Base-by-base conservation (phyloP, 306 rosid genomes). In the Betula pendula region DNA sequence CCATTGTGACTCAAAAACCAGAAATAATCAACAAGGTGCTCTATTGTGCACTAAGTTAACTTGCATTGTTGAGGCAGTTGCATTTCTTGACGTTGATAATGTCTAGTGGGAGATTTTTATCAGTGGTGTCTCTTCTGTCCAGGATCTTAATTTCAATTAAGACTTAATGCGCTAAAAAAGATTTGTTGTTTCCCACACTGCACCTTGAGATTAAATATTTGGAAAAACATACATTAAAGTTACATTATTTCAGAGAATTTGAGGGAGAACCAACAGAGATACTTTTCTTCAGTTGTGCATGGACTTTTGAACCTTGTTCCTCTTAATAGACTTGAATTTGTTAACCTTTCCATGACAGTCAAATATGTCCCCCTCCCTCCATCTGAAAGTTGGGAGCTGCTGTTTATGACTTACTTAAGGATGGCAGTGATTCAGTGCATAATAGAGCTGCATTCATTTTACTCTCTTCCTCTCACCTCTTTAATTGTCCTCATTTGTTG, bases 41-140 rank as follows among this genome's bases (percentile, higher is more conserved):
- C 51, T 3, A 12, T 42, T 67, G 8, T 55, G 29, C 75, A 38
- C 44, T 43, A 16, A 13, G 49, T 45, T 11, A 45, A 44, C 49
- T 50, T 49, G 25, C 59, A 52, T 6, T 65, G 63, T 25, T 38
- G 33, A 79, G 29, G 45, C 68, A 25, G 20, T 79, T 63, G 69
- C 65, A 25, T 79, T 66, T 42, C 42, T 19, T 50, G 69, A 42
- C 47, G 15, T 45, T 42, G n/a, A 2, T 35, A 24, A 11, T 49
- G 68, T 65, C 8, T 3, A 1, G 7, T 45, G 49, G 15, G 49
- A 13, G 49, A 45, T 9, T 45, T 45, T 45, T 45, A 1, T 11
- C 16, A 2, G 49, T 1, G 49, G 4, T 7, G 4, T 42, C 45
- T 42, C 45, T 5, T 42, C 45, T 6, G 45, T 5, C 9, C 11